These are phyloP conservation scores for Lenwebbia sp. DNA, from an alignment of 345 rosid species.

Conservation along the genomic window DNA sequence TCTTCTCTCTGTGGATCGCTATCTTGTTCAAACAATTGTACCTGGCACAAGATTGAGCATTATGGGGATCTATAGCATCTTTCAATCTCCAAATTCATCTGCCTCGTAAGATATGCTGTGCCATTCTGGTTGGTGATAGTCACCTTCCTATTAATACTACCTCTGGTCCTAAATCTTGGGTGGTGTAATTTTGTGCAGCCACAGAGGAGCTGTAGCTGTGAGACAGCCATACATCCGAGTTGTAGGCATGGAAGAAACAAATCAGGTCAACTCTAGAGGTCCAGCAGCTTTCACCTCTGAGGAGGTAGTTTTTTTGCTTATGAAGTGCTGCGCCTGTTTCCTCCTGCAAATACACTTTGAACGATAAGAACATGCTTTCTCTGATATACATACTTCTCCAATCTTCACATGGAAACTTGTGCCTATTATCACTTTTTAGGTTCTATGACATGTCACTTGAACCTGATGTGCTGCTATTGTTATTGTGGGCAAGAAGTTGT, in stretches of 20 bases:
- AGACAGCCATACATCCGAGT: conserved; percentile 93
- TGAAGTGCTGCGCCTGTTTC: background rate
- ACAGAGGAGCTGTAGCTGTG: conserved; percentile 88
- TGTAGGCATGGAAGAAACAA: conserved; percentile 78
- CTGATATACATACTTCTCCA: background rate
- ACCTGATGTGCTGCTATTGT: background rate
- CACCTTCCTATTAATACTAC: background rate
- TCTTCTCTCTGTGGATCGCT: conserved; percentile 87
- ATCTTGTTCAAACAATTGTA: conserved; percentile 80
- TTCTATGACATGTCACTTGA: background rate
- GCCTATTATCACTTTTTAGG: background rate
- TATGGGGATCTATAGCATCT: conserved; percentile 92
- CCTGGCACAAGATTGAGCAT: conserved; percentile 91
- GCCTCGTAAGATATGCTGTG: conserved; percentile 39
- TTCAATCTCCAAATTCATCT: conserved; percentile 71
- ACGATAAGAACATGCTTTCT: background rate
- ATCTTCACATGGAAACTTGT: background rate
- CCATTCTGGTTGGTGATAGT: background rate
- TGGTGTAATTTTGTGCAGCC: conserved; percentile 25
- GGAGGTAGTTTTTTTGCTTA: conserved; percentile 40
- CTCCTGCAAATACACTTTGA: background rate
- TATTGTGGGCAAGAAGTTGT: background rate
- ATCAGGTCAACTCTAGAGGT: conserved; percentile 70
- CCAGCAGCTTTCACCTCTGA: conserved; percentile 65
- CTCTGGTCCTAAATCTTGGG: background rate